Base-by-base conservation (phyloP, 169 alveolate genomes). In the Plasmodium cynomolgi region DNA sequence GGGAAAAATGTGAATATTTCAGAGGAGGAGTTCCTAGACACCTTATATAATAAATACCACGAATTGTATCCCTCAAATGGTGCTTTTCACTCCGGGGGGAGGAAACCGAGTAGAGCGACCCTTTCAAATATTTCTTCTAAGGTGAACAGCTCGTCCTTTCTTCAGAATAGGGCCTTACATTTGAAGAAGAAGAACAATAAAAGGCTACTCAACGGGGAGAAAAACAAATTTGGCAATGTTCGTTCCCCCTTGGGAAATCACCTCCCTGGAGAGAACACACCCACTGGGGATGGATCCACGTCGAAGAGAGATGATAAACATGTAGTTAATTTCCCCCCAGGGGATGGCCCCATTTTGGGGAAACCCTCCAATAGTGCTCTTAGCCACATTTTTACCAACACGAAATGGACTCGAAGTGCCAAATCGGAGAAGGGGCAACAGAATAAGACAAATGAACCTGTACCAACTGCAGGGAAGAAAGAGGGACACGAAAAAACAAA, bases 11-110 rank as follows among this genome's bases (percentile, higher is more conserved):
- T 91, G 5, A 34, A 71, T 44, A n/a, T 83, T 56, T 75, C 93
- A 15, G 68, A 20, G n/a, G 8, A 11, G 9, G 15, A 75, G 5
- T 26, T 86, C 3, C 58, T 86, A n/a, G 74, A 86, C 50, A 56
- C 17, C 17, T 75, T 86, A 56, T 77, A 86, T 71, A 58, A 74
- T 54, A 86, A 56, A 68, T 58, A 44, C 37, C 56, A 84, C 29
- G 23, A 39, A 41, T 29, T 41, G 34, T 73, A 13, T 0, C 50
- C 13, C 17, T 29, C 77, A 26, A 68, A 26, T 68, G n/a, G 41
- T 5, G n/a, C 31, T 26, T n/a, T 20, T 68, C 77, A 20, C 13
- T 9, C 77, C 1, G 20, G 77, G n/a, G 3, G 17, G 37, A 68
- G 2, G 33, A 68, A 26, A 20, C 11, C 11, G 9, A 26, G 11